These are phyloP conservation scores for Eleusine coracana DNA, from an alignment of 176 grass and related monocot species.

Conservation along the genomic window DNA sequence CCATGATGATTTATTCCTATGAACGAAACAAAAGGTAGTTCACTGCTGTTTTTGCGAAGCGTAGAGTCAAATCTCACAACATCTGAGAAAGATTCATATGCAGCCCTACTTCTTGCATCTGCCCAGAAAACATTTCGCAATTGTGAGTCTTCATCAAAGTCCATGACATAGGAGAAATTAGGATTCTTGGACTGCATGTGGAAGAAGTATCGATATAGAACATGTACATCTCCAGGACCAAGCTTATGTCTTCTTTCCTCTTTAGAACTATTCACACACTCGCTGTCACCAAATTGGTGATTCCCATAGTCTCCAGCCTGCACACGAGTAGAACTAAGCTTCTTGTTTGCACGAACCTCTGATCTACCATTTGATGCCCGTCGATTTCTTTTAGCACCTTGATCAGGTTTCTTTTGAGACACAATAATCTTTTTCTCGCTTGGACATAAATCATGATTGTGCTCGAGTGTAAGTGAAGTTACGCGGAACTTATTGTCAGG, in stretches of 20 bases:
- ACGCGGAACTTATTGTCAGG: slow-evolving; percentile 6
- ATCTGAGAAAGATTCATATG: slow-evolving; percentile 7
- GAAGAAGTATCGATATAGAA: not conserved
- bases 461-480: slow-evolving; percentile 13
- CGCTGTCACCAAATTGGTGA: not conserved
- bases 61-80: slow-evolving; percentile 1
- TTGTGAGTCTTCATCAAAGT: not conserved
- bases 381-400: slow-evolving; percentile 5
- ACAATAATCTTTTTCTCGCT: not conserved
- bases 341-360: not conserved
- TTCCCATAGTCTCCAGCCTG: not conserved
- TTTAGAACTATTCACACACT: not conserved
- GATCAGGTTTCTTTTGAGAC: not conserved
- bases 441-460: slow-evolving; percentile 21
- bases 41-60: not conserved
- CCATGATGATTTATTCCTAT: slow-evolving; percentile 33
- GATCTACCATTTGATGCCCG: not conserved
- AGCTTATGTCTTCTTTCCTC: slow-evolving; percentile 7
- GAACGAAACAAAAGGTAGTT: not conserved
- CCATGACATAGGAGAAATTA: not conserved
- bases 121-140: not conserved
- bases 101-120: slow-evolving; percentile 23
- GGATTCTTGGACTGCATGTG: not conserved
- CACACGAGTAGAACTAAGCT: not conserved
- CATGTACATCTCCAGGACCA: not conserved